Conservation (phyloP, 2,329 filamentous ascomycete genomes). For the Claviceps fusiformis region DNA sequence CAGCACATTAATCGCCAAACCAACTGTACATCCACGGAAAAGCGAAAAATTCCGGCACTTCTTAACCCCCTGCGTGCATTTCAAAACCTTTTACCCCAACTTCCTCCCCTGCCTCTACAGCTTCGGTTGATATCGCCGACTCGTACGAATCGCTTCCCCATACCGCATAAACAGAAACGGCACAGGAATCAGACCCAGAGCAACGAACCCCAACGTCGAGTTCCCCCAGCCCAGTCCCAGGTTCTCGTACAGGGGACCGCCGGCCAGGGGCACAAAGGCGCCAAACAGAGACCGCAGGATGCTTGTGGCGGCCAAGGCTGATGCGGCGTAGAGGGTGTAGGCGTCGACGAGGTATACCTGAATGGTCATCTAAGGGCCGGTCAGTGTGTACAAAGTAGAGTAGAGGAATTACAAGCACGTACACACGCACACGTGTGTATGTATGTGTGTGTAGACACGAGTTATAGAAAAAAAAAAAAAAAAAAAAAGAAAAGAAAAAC, state of each 20-base stretch:
- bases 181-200: neutral
- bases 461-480: too few species aligned
- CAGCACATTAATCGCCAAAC: too few species aligned
- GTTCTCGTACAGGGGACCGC: neutral
- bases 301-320: neutral
- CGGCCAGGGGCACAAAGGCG: neutral
- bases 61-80: too few species aligned
- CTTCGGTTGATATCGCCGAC: neutral
- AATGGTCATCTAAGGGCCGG: neutral
- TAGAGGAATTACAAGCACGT: too few species aligned
- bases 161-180: neutral
- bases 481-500: too few species aligned
- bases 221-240: neutral
- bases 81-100: too few species aligned
- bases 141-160: neutral
- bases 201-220: neutral
- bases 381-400: too few species aligned
- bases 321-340: neutral
- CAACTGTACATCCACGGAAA: too few species aligned
- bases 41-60: too few species aligned
- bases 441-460: too few species aligned
- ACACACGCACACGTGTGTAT: too few species aligned
- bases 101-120: neutral
- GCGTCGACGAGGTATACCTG: neutral
- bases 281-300: neutral